Percentiles rank a stretch among this genome's conserved stretches.
Conservation (phyloP, 768 basidiomycete genomes). For the Mrakia gelida region DNA sequence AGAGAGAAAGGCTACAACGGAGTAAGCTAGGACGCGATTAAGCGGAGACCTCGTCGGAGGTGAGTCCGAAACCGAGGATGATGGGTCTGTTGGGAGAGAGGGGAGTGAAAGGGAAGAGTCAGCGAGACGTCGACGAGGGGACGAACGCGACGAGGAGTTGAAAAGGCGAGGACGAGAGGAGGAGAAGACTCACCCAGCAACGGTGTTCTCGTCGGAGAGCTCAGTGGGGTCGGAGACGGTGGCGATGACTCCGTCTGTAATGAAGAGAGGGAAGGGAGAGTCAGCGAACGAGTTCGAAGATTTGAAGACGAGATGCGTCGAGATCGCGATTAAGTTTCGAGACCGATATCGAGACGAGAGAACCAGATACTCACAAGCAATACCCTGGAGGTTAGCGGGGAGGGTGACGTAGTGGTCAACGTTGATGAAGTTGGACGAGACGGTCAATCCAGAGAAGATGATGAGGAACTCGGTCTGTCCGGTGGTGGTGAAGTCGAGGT, state of each 20-base stretch:
- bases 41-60: slow-evolving; percentile 1
- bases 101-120: background rate
- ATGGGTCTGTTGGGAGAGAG: slow-evolving; percentile 1
- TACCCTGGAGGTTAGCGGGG: slow-evolving; percentile 46
- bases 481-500: slow-evolving; percentile 37
- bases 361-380: slow-evolving; percentile 46
- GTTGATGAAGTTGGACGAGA: slow-evolving; percentile 11
- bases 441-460: slow-evolving; percentile 12
- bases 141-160: too few species aligned
- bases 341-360: too few species aligned
- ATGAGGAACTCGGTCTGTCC: slow-evolving; percentile 35
- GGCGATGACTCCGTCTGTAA: slow-evolving; percentile 18
- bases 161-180: background rate
- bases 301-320: background rate
- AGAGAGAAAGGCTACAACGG: background rate
- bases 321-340: background rate
- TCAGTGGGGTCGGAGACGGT: background rate
- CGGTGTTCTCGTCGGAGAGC: slow-evolving; percentile 1
- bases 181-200: background rate
- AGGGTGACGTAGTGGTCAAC: slow-evolving; percentile 35
- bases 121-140: background rate
- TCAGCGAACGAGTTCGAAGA: background rate
- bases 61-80: slow-evolving; percentile 6
- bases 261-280: background rate
- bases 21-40: background rate